These are phyloP conservation scores for Peronospora belbahrii DNA, from an alignment of 352 stramenopile genomes.

Conservation along the genomic window DNA sequence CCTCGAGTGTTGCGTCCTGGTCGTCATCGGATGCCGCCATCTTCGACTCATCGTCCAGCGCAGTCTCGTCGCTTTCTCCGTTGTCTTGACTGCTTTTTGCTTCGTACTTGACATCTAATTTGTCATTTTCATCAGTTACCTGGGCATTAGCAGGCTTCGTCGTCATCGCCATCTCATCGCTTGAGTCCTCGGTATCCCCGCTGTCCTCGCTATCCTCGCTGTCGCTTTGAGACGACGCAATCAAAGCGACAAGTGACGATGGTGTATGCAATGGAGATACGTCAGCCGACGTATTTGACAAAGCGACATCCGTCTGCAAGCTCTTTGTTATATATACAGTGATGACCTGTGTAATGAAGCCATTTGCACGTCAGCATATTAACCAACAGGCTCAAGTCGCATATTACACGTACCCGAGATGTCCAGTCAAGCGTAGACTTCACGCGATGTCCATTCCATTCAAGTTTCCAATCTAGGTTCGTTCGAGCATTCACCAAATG, in stretches of 20 bases:
- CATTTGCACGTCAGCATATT: slow-evolving; percentile 3
- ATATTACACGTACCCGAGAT: slow-evolving; percentile 35
- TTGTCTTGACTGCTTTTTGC: slow-evolving; percentile 16
- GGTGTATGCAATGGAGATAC: slow-evolving; percentile 4
- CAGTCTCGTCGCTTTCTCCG: slow-evolving; percentile 15
- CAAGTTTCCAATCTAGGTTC: slow-evolving; percentile 48
- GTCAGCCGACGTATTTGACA: background rate
- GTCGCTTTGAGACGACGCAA: slow-evolving; percentile 2
- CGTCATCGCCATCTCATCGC: slow-evolving; percentile 4
- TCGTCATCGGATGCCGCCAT: slow-evolving; percentile 6
- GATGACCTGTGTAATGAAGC: slow-evolving; percentile 25
- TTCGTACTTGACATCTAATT: no score
- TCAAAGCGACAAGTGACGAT: slow-evolving; percentile 2
- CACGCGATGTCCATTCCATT: slow-evolving; percentile 65
- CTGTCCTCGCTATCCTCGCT: slow-evolving; percentile 17
- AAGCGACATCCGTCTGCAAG: background rate
- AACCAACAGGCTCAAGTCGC: background rate
- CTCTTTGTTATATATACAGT: slow-evolving; percentile 15
- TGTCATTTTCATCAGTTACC: slow-evolving; percentile 3
- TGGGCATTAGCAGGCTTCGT: slow-evolving; percentile 3
- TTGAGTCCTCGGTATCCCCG: slow-evolving; percentile 9
- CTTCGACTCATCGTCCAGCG: slow-evolving; percentile 26
- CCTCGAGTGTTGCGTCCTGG: background rate
- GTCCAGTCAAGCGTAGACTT: slow-evolving; percentile 54
- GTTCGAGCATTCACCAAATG: slow-evolving; percentile 79